Conservation (phyloP, 23 red algal genomes). For the Gracilaria gracilis region DNA sequence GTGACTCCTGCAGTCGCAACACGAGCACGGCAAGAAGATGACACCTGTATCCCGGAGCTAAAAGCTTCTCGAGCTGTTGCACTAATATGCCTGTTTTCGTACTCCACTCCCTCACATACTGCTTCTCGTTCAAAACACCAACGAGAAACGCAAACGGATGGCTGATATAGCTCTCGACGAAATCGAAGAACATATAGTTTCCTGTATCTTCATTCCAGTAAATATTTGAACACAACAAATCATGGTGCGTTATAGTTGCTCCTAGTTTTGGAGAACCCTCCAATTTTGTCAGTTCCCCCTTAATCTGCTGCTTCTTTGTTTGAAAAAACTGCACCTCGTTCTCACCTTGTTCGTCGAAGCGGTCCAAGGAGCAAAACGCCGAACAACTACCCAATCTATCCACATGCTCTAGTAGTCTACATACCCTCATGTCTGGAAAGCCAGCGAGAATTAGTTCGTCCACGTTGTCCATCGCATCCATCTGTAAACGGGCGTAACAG, state of each 20-base stretch:
- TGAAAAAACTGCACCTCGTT: not conserved
- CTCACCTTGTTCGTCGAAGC: too few species aligned
- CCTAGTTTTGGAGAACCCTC: not conserved
- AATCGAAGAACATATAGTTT: slow-evolving; percentile 36
- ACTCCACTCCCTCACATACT: not conserved
- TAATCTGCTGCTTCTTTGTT: not conserved
- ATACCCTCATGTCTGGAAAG: not conserved
- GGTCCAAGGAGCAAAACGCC: too few species aligned
- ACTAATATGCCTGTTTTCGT: not conserved
- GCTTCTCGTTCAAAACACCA: not conserved
- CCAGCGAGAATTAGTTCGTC: not conserved
- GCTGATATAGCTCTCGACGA: slow-evolving; percentile 20
- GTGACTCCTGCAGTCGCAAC: too few species aligned
- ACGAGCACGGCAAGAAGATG: too few species aligned
- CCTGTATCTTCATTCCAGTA: not conserved
- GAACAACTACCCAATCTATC: too few species aligned
- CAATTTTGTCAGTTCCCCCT: not conserved
- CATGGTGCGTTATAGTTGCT: slow-evolving; percentile 21
- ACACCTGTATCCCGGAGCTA: too few species aligned
- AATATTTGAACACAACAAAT: slow-evolving; percentile 9
- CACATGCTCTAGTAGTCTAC: not conserved
- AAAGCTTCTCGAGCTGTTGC: not conserved
- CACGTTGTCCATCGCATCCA: not conserved
- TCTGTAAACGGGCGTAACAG: not conserved
- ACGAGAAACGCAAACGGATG: not conserved